A percentile compares a stretch with the other conserved stretches of the same genome.
These are phyloP conservation scores for Termitomyces sp. DNA, from an alignment of 768 basidiomycete species.

Conservation along the genomic window DNA sequence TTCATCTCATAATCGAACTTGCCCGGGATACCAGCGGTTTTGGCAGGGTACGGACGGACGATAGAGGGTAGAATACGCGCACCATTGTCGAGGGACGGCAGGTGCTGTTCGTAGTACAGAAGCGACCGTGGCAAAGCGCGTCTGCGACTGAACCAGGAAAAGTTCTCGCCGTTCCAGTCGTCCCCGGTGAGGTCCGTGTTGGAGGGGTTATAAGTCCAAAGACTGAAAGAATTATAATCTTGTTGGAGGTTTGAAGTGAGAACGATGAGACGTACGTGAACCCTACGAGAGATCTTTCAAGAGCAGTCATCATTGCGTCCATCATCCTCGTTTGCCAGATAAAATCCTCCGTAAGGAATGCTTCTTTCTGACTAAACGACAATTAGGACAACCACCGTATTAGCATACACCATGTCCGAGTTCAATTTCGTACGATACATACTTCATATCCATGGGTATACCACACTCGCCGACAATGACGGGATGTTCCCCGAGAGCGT, in stretches of 20 bases:
- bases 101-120: slow-evolving; percentile 53
- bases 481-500: slow-evolving; percentile 73
- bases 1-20: slow-evolving; percentile 74
- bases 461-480: slow-evolving; percentile 91
- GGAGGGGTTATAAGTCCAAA: slow-evolving; percentile 93
- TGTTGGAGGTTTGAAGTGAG: neutral
- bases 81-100: slow-evolving; percentile 77
- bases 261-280: slow-evolving; percentile 65
- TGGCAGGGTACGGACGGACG: slow-evolving; percentile 89
- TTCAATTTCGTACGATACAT: slow-evolving; percentile 25
- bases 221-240: slow-evolving; percentile 31
- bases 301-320: slow-evolving; percentile 83
- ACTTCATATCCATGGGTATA: slow-evolving; percentile 98
- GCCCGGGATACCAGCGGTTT: slow-evolving; percentile 81
- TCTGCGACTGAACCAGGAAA: slow-evolving; percentile 82
- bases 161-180: slow-evolving; percentile 95
- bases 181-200: slow-evolving; percentile 81
- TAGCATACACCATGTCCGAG: neutral
- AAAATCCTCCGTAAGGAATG: slow-evolving; percentile 70
- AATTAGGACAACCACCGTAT: neutral
- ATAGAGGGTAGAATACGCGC: slow-evolving; percentile 70
- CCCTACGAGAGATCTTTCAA: slow-evolving; percentile 72
- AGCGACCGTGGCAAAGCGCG: slow-evolving; percentile 53
- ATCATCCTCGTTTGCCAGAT: slow-evolving; percentile 87
- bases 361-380: slow-evolving; percentile 52